Conservation (phyloP, 768 basidiomycete species). For the Serendipita sp. region DNA sequence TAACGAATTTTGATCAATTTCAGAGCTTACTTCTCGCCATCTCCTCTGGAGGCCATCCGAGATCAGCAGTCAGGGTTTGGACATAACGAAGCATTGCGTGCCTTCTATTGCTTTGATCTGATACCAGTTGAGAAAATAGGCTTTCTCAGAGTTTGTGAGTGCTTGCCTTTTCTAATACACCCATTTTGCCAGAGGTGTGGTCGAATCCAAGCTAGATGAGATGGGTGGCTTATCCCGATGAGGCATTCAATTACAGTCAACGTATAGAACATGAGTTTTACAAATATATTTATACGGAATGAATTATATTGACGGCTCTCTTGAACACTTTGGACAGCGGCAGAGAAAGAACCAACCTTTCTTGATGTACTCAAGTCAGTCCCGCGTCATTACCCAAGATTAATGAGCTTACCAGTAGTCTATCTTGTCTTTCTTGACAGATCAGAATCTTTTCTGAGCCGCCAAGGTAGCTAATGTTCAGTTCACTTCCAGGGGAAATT, state of each 20-base stretch:
- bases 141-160: not conserved
- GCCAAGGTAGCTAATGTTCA: not conserved
- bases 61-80: constrained; percentile 1
- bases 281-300: not conserved
- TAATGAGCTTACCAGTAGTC: constrained; percentile 1
- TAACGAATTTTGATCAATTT: not conserved
- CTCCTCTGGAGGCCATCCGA: constrained; percentile 45
- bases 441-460: not conserved
- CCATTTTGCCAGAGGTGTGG: constrained; percentile 40
- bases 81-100: constrained; percentile 23
- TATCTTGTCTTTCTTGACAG: constrained; percentile 6
- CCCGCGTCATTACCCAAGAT: not conserved
- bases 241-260: too few species aligned
- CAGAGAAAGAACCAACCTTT: not conserved
- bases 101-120: constrained; percentile 95
- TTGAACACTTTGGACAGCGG: not conserved
- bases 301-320: not conserved
- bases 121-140: not conserved
- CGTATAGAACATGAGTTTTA: not conserved
- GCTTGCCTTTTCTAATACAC: constrained; percentile 79
- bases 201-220: not conserved
- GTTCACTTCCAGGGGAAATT: not conserved
- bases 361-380: not conserved
- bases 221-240: not conserved
- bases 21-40: constrained; percentile 77